Conservation (phyloP, 164 flowering plant genomes). For the Protea cynaroides region DNA sequence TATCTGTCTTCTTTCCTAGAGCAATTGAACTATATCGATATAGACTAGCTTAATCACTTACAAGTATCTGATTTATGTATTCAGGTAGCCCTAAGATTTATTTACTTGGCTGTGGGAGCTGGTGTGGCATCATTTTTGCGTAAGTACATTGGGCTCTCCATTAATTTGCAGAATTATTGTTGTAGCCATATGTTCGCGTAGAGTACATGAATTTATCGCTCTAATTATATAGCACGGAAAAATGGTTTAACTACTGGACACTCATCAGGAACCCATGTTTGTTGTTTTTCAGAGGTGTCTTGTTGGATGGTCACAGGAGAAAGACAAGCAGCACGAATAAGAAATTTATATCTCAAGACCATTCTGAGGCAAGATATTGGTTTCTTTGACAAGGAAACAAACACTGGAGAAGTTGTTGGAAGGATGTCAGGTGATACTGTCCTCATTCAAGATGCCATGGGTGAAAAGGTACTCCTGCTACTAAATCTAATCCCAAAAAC, state of each 20-base stretch:
- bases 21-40: no score
- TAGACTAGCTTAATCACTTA: background rate
- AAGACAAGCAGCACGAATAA: constrained; percentile 17
- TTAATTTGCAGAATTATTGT: background rate
- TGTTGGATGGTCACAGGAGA: constrained; percentile 37
- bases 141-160: constrained; percentile 15
- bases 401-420: constrained; percentile 43
- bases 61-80: background rate
- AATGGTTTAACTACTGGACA: background rate
- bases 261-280: background rate
- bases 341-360: constrained; percentile 35
- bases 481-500: background rate
- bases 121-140: constrained; percentile 27
- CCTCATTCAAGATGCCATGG: constrained; percentile 53
- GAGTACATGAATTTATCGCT: background rate
- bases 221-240: background rate
- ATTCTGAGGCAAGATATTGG: constrained; percentile 43
- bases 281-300: constrained; percentile 32
- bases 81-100: constrained; percentile 26
- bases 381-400: constrained; percentile 39
- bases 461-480: constrained; percentile 36
- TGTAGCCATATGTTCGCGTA: background rate
- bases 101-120: constrained; percentile 31
- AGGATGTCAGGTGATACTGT: constrained; percentile 47
- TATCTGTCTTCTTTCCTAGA: no score